Conservation (phyloP, 257 asterid genomes). For the Gardenia jasminoides region DNA sequence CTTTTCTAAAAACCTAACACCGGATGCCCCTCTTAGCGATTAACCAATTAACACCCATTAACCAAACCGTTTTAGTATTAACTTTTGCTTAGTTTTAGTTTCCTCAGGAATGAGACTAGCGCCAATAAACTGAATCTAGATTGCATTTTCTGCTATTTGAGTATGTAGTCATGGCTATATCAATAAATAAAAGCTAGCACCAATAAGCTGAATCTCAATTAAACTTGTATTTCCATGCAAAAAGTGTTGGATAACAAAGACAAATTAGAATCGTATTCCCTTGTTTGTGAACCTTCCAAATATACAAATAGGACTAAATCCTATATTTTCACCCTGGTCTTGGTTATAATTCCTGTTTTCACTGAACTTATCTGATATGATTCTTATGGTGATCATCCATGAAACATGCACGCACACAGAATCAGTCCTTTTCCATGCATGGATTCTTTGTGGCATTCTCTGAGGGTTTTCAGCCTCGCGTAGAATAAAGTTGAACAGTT, state of each 20-base stretch:
- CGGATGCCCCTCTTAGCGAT: too few relatives aligned
- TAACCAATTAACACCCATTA: too few relatives aligned
- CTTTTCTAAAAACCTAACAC: too few relatives aligned
- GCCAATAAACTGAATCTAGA: too few relatives aligned
- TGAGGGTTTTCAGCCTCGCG: constrained; percentile 3
- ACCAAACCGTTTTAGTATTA: background rate
- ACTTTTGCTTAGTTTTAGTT: background rate
- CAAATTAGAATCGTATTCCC: too few relatives aligned
- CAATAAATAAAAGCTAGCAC: background rate
- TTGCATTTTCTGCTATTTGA: background rate
- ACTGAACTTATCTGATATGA: background rate
- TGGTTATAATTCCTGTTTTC: background rate
- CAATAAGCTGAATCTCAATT: background rate
- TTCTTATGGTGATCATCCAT: background rate
- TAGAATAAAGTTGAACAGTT: background rate
- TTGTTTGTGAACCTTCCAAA: background rate
- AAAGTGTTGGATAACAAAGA: background rate
- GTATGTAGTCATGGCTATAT: background rate
- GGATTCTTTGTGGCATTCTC: background rate
- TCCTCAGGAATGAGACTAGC: background rate
- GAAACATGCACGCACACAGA: background rate
- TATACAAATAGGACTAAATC: background rate
- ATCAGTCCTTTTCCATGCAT: background rate
- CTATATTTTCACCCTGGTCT: background rate
- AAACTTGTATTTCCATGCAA: background rate